Base-by-base conservation (phyloP, 169 alveolate genomes). In the Plasmodium blacklocki region DNA sequence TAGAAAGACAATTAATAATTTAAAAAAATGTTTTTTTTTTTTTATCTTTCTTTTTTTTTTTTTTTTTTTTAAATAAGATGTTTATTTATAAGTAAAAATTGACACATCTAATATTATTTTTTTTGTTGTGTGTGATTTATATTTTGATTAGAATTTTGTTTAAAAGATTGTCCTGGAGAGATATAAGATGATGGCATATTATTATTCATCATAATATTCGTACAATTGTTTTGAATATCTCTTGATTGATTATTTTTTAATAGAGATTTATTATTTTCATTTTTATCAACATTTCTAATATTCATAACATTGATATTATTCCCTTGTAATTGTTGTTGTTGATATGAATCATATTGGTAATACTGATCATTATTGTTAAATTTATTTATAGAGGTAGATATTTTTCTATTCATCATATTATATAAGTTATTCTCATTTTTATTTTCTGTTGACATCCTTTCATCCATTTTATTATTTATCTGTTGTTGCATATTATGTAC, bases 241-340 rank as follows among this genome's bases (percentile, higher is more conserved):
- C 78, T 76, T 19, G 75, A 29, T 54, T 76, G 89, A 58, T 68
- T 29, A 49, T 68, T 39, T 9, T 76, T 76, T 76, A 76, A 76
- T 68, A 64, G 52, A 43, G 64, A 47, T 7, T 2, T 64, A 66
- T 64, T 64, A 76, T 64, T 76, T 64, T 64, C 26, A 49, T 26
- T 76, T 50, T 76, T 76, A 18, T 68, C 63, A 11, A 64, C 67
- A 63, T 26, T 66, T 58, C 89, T 76, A 49, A 76, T 64, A 21
- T 76, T 78, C 66, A 59, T 76, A 49, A 63, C 70, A 56, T 76
- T 73, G 29, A 76, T 63, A 45, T 76, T 66, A 59, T 32, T 76
- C 32, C 49, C 58, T 21, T 74, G 50, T 19, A 67, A 3, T 6
- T 39, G 21, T 49, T 43, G 74, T 50, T 76, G 89, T 50, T 76